Percentiles rank a stretch among this genome's conserved stretches.
Evolutionary conservation across 495 filamentous ascomycete genomes (phyloP).

Genomic region (Xeromyces bisporus): DNA sequence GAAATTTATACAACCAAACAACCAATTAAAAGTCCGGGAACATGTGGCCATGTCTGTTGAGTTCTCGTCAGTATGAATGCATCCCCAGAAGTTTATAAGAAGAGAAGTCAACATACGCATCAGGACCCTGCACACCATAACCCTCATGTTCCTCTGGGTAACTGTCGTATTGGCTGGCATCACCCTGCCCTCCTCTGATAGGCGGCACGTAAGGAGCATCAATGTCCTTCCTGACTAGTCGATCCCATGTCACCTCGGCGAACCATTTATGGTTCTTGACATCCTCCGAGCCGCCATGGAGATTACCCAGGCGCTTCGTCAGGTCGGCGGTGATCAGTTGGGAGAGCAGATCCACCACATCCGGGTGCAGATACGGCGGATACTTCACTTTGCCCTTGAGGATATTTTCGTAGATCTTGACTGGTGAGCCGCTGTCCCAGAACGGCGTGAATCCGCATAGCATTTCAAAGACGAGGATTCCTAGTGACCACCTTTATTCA

Average conservation of each 20-base stretch:
- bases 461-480: conserved; percentile 99
- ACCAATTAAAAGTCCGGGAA: conserved; percentile 59
- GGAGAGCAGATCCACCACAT: conserved; percentile 81
- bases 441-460: conserved; percentile 97
- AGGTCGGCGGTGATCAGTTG: conserved; percentile 87
- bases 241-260: conserved; percentile 92
- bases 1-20: too few relatives aligned
- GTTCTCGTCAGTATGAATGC: too few relatives aligned
- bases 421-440: conserved; percentile 91
- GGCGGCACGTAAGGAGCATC: conserved; percentile 98
- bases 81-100: not conserved
- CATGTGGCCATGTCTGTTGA: conserved; percentile 48
- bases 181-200: conserved; percentile 78
- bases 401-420: conserved; percentile 99
- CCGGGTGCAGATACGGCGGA: conserved; percentile 83
- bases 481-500: conserved; percentile 78
- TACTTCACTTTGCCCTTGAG: conserved; percentile 87
- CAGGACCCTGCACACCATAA: conserved; percentile 60
- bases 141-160: conserved; percentile 93
- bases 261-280: conserved; percentile 96
- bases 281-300: conserved; percentile 81
- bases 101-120: conserved; percentile 50
- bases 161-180: conserved; percentile 93
- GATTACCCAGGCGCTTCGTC: conserved; percentile 85
- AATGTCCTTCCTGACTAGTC: conserved; percentile 84